Base-by-base conservation (phyloP, 2,329 filamentous ascomycete genomes). In the Colletotrichum sp. region DNA sequence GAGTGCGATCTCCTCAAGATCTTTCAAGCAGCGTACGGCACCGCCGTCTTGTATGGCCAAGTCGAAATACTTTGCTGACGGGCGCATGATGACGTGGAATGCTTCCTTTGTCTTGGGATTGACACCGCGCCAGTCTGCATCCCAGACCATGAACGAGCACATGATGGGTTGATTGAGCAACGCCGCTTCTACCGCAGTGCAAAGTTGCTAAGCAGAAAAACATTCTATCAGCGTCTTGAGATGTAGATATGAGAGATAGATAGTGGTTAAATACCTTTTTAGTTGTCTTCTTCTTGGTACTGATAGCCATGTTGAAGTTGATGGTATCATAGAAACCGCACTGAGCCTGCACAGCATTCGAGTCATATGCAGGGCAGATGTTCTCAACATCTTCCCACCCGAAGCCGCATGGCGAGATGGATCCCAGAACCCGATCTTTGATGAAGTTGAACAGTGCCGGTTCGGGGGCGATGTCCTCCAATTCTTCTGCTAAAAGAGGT, bases 221-320 rank as follows among this genome's bases (percentile, higher is more conserved):
- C 0, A 5, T n/a, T 4, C 36, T 12, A 7, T 48, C 3, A 48
- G 39, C n/a, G 1, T n/a, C 18, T 12, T 48, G 0, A 12, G 18
- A n/a, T 12, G 18, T n/a, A 48, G 18, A 12, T 32, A 4, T 32
- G 8, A 32, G 6, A 43, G n/a, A 12, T 10, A 6, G 5, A 16
- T 10, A 0, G 39, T 9, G 18, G 10, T n/a, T 0, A 18, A 0
- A 10, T 22, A 48, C 39, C 9, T 12, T 12, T 48, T 48, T 48
- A n/a, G 39, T 48, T 48, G 39, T 48, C 6, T n/a, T 48, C 39
- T 48, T n/a, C 39, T 48, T 48, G 18, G 39, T 48, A 0, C 39
- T 48, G 39, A 48, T 48, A n/a, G 39, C 39, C 39, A 48, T 48
- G 39, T 48, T 48, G 39, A 48, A 48, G 3, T 48, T 48, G 39